phyloP scores from a whole-genome alignment of 106 monocot genomes.

The Apostasia ramifera region DNA sequence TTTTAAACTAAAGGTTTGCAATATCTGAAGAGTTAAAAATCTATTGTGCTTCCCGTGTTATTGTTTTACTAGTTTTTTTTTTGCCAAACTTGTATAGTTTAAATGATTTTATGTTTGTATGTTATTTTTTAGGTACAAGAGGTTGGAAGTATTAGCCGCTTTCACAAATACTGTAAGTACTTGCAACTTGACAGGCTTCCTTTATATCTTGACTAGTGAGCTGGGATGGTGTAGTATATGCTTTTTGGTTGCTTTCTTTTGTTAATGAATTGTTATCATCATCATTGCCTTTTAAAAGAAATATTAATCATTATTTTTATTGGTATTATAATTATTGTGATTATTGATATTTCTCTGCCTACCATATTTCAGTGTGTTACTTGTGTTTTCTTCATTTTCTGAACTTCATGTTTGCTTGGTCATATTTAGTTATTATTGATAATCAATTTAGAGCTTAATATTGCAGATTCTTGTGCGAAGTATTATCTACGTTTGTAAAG shows the following conservation, averaged over 20 bases:
- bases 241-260: background rate
- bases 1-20: too few relatives aligned
- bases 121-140: slow-evolving; percentile 58
- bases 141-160: slow-evolving; percentile 89
- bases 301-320: too few relatives aligned
- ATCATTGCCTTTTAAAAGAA: too few relatives aligned
- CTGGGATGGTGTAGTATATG: background rate
- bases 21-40: too few relatives aligned
- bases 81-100: background rate
- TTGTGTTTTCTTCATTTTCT: too few relatives aligned
- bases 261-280: background rate
- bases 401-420: too few relatives aligned
- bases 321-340: too few relatives aligned
- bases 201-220: background rate
- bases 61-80: background rate
- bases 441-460: too few relatives aligned
- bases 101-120: background rate
- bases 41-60: background rate
- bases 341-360: too few relatives aligned
- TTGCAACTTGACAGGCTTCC: background rate
- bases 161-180: slow-evolving; percentile 97
- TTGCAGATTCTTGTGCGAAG: background rate
- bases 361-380: too few relatives aligned
- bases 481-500: too few relatives aligned
- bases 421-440: too few relatives aligned